These are phyloP conservation scores for Eucalyptus viminalis DNA, from an alignment of 345 rosid species.

Conservation along the genomic window DNA sequence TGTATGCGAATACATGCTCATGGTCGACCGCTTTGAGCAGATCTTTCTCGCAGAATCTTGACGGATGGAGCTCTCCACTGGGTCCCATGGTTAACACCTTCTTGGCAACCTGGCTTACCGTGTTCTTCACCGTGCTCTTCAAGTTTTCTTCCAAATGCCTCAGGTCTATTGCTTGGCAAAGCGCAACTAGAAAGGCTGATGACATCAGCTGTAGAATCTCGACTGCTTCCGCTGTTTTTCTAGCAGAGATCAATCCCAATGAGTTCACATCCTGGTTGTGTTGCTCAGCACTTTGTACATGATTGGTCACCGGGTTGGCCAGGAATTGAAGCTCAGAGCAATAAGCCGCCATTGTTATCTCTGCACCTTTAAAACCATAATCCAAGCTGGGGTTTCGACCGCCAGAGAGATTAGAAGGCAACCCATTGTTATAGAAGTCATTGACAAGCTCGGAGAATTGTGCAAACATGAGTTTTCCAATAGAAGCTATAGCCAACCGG, in stretches of 20 bases:
- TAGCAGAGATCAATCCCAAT: slow-evolving; percentile 27
- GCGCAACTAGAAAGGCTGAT: slow-evolving; percentile 21
- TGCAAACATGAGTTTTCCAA: slow-evolving; percentile 57
- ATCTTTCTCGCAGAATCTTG: slow-evolving; percentile 28
- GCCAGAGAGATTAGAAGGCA: slow-evolving; percentile 33
- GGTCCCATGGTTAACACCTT: slow-evolving; percentile 5
- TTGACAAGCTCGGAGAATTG: slow-evolving; percentile 38
- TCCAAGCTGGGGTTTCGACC: slow-evolving; percentile 30
- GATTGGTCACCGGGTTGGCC: slow-evolving; percentile 61
- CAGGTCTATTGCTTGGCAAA: slow-evolving; percentile 29
- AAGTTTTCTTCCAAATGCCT: slow-evolving; percentile 31
- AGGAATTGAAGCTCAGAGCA: slow-evolving; percentile 56
- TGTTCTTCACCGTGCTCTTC: slow-evolving; percentile 10
- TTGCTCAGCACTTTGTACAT: slow-evolving; percentile 57
- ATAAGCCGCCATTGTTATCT: slow-evolving; percentile 37
- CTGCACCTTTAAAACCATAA: slow-evolving; percentile 33
- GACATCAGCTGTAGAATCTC: slow-evolving; percentile 58
- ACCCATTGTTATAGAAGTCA: slow-evolving; percentile 34
- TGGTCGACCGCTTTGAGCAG: slow-evolving; percentile 13
- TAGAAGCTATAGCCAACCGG: slow-evolving; percentile 50
- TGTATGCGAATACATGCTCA: slow-evolving; percentile 12
- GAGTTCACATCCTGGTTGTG: slow-evolving; percentile 72
- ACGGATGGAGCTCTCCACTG: slow-evolving; percentile 18
- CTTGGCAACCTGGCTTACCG: slow-evolving; percentile 15
- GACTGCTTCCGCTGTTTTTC: slow-evolving; percentile 33